Evolutionary conservation across 345 rosid genomes (phyloP).

Genomic region (Euphorbia lathyris): DNA sequence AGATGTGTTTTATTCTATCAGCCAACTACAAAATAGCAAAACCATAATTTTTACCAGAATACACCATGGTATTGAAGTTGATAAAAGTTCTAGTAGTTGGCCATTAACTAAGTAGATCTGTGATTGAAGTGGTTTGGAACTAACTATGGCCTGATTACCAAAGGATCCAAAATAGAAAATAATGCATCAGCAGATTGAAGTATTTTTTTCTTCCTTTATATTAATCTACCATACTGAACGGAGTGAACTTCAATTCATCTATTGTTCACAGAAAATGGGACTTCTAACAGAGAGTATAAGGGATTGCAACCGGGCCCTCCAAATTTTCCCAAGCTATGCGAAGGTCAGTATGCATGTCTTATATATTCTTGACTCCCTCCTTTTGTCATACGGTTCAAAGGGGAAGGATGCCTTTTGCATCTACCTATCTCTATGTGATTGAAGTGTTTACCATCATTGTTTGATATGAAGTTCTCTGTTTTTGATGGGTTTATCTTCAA

Average conservation of each 20-base stretch:
- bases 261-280: constrained; percentile 45
- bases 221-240: not conserved
- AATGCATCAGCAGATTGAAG: not conserved
- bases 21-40: not conserved
- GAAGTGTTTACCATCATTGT: not conserved
- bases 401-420: not conserved
- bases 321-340: constrained; percentile 57
- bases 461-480: not conserved
- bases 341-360: constrained; percentile 47
- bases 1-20: not conserved
- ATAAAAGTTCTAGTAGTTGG: not conserved
- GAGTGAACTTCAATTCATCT: not conserved
- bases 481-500: not conserved
- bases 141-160: not conserved
- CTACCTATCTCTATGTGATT: not conserved
- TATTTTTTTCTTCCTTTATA: not conserved
- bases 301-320: constrained; percentile 76
- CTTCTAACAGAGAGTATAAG: constrained; percentile 50
- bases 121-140: not conserved
- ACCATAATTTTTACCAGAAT: not conserved
- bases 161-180: not conserved
- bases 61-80: not conserved
- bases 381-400: not conserved
- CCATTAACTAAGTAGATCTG: not conserved
- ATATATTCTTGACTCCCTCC: not conserved